Percentiles rank a stretch among this genome's conserved stretches.
phyloP scores from a whole-genome alignment of 768 basidiomycete species.

The Pleurotus cornucopiae region DNA sequence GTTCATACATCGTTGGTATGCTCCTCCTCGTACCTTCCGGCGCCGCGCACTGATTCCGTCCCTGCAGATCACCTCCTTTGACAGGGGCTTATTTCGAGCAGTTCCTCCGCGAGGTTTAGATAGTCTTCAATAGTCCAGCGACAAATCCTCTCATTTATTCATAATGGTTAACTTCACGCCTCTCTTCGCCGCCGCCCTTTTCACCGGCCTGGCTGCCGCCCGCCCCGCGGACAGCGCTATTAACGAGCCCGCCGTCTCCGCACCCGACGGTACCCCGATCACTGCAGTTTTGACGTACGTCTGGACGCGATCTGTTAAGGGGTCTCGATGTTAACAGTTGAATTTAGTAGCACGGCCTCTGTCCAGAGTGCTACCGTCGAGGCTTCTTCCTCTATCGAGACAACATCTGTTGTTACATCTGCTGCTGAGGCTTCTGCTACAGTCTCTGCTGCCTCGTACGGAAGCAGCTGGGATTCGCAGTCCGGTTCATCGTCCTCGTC shows the following conservation, averaged over 20 bases:
- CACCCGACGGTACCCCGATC: constrained; percentile 39
- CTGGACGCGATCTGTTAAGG: too few relatives aligned
- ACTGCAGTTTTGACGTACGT: constrained; percentile 31
- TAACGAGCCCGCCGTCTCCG: constrained; percentile 38
- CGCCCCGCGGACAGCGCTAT: constrained; percentile 33
- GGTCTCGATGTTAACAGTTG: too few relatives aligned
- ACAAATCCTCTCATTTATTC: constrained; percentile 30
- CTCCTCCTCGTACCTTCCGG: constrained; percentile 7
- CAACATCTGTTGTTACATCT: constrained; percentile 6
- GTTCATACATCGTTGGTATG: constrained; percentile 43
- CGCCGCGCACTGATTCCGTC: constrained; percentile 6
- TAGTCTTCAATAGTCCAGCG: constrained; percentile 37
- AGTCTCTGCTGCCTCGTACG: constrained; percentile 14
- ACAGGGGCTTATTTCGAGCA: constrained; percentile 51
- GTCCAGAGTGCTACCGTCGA: constrained; percentile 11
- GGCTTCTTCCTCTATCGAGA: constrained; percentile 14
- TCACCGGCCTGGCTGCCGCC: constrained; percentile 49
- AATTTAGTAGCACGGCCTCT: constrained; percentile 9
- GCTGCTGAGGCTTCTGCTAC: not conserved
- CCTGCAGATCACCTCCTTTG: constrained; percentile 64
- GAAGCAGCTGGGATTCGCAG: constrained; percentile 15
- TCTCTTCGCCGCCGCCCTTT: constrained; percentile 48
- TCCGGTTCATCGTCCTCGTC: not conserved
- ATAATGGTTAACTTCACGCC: constrained; percentile 62
- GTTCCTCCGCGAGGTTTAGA: constrained; percentile 60